phyloP scores from a whole-genome alignment of 2,329 filamentous ascomycete species.

The Colletotrichum simmondsii region DNA sequence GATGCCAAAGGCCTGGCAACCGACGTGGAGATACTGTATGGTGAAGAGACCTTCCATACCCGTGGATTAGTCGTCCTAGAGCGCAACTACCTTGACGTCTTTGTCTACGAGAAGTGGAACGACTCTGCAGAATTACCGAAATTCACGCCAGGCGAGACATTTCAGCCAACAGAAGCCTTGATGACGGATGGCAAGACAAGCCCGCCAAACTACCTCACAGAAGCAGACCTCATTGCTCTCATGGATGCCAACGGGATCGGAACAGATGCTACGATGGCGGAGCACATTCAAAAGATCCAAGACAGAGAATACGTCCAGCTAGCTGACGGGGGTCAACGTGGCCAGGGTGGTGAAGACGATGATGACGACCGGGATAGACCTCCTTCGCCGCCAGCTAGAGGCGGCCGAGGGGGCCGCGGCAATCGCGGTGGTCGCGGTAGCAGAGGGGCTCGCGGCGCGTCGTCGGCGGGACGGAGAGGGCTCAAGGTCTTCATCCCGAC shows the following conservation, averaged over 20 bases:
- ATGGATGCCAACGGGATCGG: slow-evolving; percentile 99
- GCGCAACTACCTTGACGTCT: slow-evolving; percentile 94
- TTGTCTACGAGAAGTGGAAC: slow-evolving; percentile 96
- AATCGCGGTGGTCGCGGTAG: slow-evolving; percentile 54
- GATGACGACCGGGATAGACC: slow-evolving; percentile 51
- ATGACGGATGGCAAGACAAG: slow-evolving; percentile 93
- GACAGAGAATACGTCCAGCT: slow-evolving; percentile 86
- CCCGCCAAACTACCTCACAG: slow-evolving; percentile 87
- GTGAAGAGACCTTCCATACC: slow-evolving; percentile 83
- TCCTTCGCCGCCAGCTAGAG: slow-evolving; percentile 49
- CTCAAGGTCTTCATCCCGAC: slow-evolving; percentile 94
- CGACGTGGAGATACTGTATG: slow-evolving; percentile 86
- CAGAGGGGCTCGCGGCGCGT: slow-evolving; percentile 52
- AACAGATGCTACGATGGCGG: slow-evolving; percentile 98
- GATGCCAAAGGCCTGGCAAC: slow-evolving; percentile 90
- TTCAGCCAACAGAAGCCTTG: slow-evolving; percentile 88
- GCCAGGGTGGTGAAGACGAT: slow-evolving; percentile 51
- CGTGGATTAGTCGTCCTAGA: slow-evolving; percentile 87
- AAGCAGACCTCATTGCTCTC: slow-evolving; percentile 92
- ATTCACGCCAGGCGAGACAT: slow-evolving; percentile 82
- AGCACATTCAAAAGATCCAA: slow-evolving; percentile 97
- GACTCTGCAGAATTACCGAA: slow-evolving; percentile 84
- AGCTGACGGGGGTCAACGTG: slow-evolving; percentile 53
- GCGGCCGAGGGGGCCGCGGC: slow-evolving; percentile 56
- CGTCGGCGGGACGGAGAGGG: slow-evolving; percentile 54